These are phyloP conservation scores for Sarocladium brachiariae DNA, from an alignment of 2,329 filamentous ascomycete genomes.

Conservation along the genomic window DNA sequence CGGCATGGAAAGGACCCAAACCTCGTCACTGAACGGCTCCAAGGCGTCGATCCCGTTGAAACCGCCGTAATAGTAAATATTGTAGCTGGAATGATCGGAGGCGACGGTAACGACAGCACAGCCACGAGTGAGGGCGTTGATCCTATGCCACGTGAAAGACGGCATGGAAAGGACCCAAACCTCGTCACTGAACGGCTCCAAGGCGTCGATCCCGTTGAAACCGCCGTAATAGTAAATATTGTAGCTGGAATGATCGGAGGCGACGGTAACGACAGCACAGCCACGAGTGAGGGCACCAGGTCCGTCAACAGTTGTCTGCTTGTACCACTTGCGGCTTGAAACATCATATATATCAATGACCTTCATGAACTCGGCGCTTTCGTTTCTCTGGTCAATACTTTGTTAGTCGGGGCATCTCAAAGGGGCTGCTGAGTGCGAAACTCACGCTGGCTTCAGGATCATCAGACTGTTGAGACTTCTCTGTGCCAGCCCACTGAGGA, in stretches of 20 bases:
- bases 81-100: slow-evolving; percentile 65
- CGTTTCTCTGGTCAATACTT: slow-evolving; percentile 37
- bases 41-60: slow-evolving; percentile 47
- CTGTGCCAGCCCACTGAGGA: slow-evolving; percentile 40
- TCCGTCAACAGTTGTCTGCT: slow-evolving; percentile 57
- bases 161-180: slow-evolving; percentile 79
- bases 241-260: slow-evolving; percentile 65
- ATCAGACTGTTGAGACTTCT: slow-evolving; percentile 16
- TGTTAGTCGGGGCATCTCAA: neutral
- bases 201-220: slow-evolving; percentile 46
- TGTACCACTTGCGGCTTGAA: slow-evolving; percentile 57
- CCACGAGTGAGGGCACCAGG: slow-evolving; percentile 56
- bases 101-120: slow-evolving; percentile 71
- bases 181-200: slow-evolving; percentile 47
- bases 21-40: slow-evolving; percentile 50
- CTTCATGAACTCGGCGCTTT: slow-evolving; percentile 64
- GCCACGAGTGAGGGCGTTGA: slow-evolving; percentile 52
- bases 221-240: slow-evolving; percentile 85
- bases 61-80: slow-evolving; percentile 80
- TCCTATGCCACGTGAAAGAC: slow-evolving; percentile 68
- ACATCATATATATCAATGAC: slow-evolving; percentile 74
- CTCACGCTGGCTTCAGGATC: slow-evolving; percentile 28
- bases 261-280: slow-evolving; percentile 68
- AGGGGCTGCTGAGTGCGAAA: neutral
- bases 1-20: slow-evolving; percentile 75